Conservation (phyloP, 192 early-diverging fungal species). For the Endogone sp. region DNA sequence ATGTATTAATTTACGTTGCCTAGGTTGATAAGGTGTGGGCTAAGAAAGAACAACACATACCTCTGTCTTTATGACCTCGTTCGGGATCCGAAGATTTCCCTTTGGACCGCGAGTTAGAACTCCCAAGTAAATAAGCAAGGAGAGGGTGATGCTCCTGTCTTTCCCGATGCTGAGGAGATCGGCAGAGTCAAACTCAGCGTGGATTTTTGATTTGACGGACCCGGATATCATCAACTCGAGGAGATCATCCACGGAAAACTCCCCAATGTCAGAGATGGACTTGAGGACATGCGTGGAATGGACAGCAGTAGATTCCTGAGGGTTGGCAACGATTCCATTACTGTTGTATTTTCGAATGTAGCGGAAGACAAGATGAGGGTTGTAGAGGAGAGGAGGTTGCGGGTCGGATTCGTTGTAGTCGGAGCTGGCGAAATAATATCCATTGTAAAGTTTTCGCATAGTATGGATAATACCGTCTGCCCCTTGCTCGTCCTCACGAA, state of each 20-base stretch:
- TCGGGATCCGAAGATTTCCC: slow-evolving; percentile 25
- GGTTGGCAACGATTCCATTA: slow-evolving; percentile 27
- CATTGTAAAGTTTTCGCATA: slow-evolving; percentile 29
- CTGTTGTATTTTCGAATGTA: slow-evolving; percentile 24
- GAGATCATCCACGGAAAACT: slow-evolving; percentile 35
- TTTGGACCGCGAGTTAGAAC: slow-evolving; percentile 17
- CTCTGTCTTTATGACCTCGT: slow-evolving; percentile 26
- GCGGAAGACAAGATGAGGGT: slow-evolving; percentile 27
- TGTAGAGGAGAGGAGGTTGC: slow-evolving; percentile 23
- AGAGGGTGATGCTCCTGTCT: slow-evolving; percentile 30
- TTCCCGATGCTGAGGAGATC: slow-evolving; percentile 22
- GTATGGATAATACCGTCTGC: slow-evolving; percentile 18
- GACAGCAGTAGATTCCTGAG: slow-evolving; percentile 24
- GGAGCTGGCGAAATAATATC: slow-evolving; percentile 30
- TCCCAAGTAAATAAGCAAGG: slow-evolving; percentile 29
- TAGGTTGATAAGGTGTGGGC: slow-evolving; percentile 6
- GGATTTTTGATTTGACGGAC: slow-evolving; percentile 20
- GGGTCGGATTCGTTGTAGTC: slow-evolving; percentile 22
- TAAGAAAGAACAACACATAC: slow-evolving; percentile 18
- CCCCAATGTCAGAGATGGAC: slow-evolving; percentile 32
- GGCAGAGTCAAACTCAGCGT: slow-evolving; percentile 21
- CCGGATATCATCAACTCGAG: slow-evolving; percentile 23
- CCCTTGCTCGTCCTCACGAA: slow-evolving; percentile 22
- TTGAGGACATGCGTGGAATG: slow-evolving; percentile 26
- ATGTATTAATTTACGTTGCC: slow-evolving; percentile 10